These are phyloP conservation scores for Scalesia atractyloides DNA, from an alignment of 129 eudicot species.

Conservation along the genomic window DNA sequence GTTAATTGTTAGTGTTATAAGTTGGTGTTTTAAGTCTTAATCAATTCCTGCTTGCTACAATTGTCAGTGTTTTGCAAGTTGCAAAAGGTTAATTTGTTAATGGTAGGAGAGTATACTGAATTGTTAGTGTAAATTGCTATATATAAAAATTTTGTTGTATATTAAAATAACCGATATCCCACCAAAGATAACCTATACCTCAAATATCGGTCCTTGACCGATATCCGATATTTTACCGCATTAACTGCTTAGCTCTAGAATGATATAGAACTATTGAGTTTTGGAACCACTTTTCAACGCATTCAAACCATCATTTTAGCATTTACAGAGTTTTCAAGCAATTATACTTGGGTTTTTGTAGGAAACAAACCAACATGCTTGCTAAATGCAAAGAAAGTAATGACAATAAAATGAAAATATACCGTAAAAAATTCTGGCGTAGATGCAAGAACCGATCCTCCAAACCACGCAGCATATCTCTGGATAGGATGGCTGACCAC, in stretches of 20 bases:
- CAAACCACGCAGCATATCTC: constrained; percentile 98
- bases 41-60: no score
- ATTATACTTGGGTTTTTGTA: background rate
- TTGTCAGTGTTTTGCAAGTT: no score
- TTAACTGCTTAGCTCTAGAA: background rate
- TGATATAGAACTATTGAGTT: background rate
- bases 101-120: no score
- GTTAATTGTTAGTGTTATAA: no score
- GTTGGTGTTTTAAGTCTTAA: no score
- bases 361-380: constrained; percentile 1
- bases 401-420: constrained; percentile 5
- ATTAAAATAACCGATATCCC: no score
- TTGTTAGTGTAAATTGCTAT: no score
- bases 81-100: no score
- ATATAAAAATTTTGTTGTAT: no score
- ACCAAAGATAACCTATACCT: no score
- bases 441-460: constrained; percentile 97
- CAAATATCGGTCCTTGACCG: no score
- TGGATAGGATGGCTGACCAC: constrained; percentile 99
- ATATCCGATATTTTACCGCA: no score
- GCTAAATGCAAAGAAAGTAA: background rate
- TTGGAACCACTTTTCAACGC: background rate
- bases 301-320: background rate
- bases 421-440: constrained; percentile 98
- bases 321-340: background rate